These are phyloP conservation scores for Termitomyces sp. DNA, from an alignment of 768 basidiomycete species.

Conservation along the genomic window DNA sequence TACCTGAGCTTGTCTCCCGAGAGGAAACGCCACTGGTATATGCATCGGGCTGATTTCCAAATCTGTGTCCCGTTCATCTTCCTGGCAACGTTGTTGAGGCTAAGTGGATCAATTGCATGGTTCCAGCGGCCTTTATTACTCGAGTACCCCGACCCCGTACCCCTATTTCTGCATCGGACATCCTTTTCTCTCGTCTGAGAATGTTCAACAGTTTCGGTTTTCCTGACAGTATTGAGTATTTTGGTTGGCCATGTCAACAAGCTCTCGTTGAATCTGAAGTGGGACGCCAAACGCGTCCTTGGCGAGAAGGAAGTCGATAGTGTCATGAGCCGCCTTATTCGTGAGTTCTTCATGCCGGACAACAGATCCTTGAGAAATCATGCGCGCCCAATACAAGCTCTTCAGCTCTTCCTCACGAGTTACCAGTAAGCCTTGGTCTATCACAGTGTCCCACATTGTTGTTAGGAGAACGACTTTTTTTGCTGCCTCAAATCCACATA, in stretches of 20 bases:
- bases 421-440: neutral
- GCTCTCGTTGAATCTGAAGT: neutral
- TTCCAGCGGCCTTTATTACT: no score
- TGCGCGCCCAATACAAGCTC: constrained; percentile 13
- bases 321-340: neutral
- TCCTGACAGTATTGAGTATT: no score
- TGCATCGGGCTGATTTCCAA: no score
- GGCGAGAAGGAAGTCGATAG: neutral
- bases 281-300: neutral
- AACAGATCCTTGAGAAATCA: constrained; percentile 10
- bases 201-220: no score
- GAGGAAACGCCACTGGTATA: no score
- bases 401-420: constrained; percentile 14
- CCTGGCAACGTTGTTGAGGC: no score
- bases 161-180: no score
- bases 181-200: no score
- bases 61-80: no score
- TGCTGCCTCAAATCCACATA: constrained; percentile 26
- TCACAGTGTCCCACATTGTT: constrained; percentile 29
- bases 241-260: neutral
- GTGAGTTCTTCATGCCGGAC: constrained; percentile 1
- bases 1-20: no score
- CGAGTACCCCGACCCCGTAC: no score
- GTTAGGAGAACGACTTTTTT: constrained; percentile 27
- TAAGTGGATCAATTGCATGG: no score